Base-by-base conservation (phyloP, 352 stramenopile species). In the Thraustochytrium striatum region DNA sequence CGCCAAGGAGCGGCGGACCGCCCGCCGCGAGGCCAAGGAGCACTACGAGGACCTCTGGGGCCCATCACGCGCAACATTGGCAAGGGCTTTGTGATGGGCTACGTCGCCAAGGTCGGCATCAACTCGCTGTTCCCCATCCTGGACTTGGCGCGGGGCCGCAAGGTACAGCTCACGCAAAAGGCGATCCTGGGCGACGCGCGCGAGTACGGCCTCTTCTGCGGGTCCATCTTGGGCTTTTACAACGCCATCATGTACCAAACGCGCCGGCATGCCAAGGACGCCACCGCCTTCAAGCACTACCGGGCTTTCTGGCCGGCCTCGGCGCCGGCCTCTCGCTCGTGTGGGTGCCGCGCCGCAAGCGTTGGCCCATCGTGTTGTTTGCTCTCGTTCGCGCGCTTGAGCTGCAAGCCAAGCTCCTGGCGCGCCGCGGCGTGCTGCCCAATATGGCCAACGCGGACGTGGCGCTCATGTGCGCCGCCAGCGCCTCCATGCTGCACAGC, bases 21-120 rank as follows among this genome's bases (percentile, higher is more conserved):
- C 5, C 39, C 5, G 39, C 39, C 39, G 5, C 39, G 39, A 5
- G 39, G 13, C 5, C 39, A 13, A 13, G 8, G n/a, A 36, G n/a
- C 65, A 75, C 44, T 75, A 75, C 65, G 65, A 75, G 19, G 65
- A 75, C 50, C 44, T 75, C 3, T 75, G 65, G 65, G 65, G 11
- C 39, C 65, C 50, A 75, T 75, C 44, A 75, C 65, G 65, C 65
- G 65, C 30, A 75, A 75, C 52, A 75, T 75, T 70, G 65, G 65
- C 44, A 75, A 75, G 28, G 65, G 65, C 5, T 75, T 75, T 25
- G 65, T 75, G 19, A 36, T 75, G 30, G 65, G 65, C 16, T 75
- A 70, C 39, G 44, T 36, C 16, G 65, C 39, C 38, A 30, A 39
- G 39, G 65, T 75, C 5, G 41, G 39, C 28, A 9, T 75, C 16